phyloP scores from a whole-genome alignment of 805 yeast species.

The Saturnispora halmiae region DNA sequence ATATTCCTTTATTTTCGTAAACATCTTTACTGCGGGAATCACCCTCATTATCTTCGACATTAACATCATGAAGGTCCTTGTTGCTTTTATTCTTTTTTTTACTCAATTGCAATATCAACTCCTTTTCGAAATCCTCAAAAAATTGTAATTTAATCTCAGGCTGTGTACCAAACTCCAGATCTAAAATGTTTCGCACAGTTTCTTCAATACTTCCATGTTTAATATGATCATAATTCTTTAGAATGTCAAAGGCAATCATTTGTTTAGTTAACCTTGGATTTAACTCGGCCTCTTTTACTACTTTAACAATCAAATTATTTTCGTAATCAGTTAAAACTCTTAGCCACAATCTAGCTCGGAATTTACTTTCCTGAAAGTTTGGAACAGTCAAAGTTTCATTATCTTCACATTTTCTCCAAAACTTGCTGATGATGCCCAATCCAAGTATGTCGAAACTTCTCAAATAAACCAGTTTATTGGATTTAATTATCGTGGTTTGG shows the following conservation, averaged over 20 bases:
- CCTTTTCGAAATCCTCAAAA: not conserved
- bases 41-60: not conserved
- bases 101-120: not conserved
- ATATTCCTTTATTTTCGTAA: too few species aligned
- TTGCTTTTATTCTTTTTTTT: not conserved
- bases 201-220: too few species aligned
- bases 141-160: too few species aligned
- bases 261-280: not conserved
- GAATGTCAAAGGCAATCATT: not conserved
- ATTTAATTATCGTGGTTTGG: not conserved
- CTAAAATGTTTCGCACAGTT: too few species aligned
- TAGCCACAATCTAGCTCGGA: constrained; percentile 2
- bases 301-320: not conserved
- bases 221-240: not conserved
- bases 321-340: constrained; percentile 4
- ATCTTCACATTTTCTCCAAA: not conserved
- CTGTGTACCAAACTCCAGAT: too few species aligned
- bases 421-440: constrained; percentile 6
- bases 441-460: constrained; percentile 4
- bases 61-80: constrained; percentile 17
- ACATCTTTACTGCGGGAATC: too few species aligned
- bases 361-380: not conserved
- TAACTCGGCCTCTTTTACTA: not conserved
- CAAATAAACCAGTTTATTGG: not conserved
- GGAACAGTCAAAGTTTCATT: not conserved